Evolutionary conservation across 2,329 filamentous ascomycete genomes (phyloP).

Genomic region (Pseudocercospora macadamiae): DNA sequence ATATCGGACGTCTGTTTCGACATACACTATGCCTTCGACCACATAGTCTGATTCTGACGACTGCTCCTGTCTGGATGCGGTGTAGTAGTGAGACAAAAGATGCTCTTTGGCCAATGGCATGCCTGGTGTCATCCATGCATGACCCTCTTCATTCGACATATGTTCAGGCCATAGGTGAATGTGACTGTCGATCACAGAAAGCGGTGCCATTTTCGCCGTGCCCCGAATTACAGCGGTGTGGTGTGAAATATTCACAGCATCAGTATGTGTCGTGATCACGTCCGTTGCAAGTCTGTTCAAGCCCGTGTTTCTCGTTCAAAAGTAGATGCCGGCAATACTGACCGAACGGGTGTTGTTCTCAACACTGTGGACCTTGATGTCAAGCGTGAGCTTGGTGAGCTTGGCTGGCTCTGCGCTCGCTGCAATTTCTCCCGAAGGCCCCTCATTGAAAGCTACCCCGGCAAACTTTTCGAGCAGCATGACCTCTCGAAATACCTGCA

Average conservation of each 20-base stretch:
- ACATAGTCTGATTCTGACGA: slow-evolving; percentile 36
- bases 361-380: neutral
- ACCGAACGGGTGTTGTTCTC: neutral
- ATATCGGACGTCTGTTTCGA: slow-evolving; percentile 75
- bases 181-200: slow-evolving; percentile 78
- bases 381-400: neutral
- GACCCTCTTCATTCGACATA: slow-evolving; percentile 61
- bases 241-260: no score
- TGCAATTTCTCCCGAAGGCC: neutral
- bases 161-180: slow-evolving; percentile 81
- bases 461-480: neutral
- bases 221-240: no score
- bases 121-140: slow-evolving; percentile 69
- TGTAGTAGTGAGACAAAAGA: slow-evolving; percentile 47
- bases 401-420: neutral
- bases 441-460: neutral
- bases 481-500: neutral
- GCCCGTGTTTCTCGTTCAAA: no score
- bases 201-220: slow-evolving; percentile 29
- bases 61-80: slow-evolving; percentile 41
- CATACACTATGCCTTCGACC: slow-evolving; percentile 71
- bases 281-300: no score
- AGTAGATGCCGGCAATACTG: neutral
- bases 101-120: slow-evolving; percentile 65
- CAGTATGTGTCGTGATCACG: no score